Evolutionary conservation across 2,329 filamentous ascomycete genomes (phyloP), one percentile per base, ranked within the genome.

Genomic region (Fusarium kyushuense): DNA sequence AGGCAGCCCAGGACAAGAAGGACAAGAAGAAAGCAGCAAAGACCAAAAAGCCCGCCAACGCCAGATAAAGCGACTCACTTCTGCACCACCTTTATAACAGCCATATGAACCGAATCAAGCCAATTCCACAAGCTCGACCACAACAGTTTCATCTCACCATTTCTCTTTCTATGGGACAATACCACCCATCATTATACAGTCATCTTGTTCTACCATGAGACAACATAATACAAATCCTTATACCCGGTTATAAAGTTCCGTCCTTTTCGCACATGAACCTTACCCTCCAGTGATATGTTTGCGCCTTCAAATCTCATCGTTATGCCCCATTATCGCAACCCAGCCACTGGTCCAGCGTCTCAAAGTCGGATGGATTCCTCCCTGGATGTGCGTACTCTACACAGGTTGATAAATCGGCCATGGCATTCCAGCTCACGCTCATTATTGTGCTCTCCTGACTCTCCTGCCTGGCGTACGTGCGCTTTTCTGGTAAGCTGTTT

Each of bases 1-100:
- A 85, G 76, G 83, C 83, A 73, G 86, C 86, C 77, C 79, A 80
- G 54, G 76, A 78, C 35, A 79, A 78, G 51, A 78, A 81, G 58
- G 71, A 72, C 35, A 82, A 81, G 74, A 82, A 81, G 74, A 83
- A 82, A 71, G 77, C 80, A 49, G 76, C 74, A 35, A 71, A 65
- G 30, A 58, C 58, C 33, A 51, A 51, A 27, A 51, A 51, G 47
- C 35, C 35, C 35, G 35, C n/a, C n/a, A 35, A 25, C 10, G 47
- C 23, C 33, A 51, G 27, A 51, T 51, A 51, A 51, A 53, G 68
- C 63, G 60, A 70, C 67, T 42, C 49, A 67, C 41, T 25, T 30
- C 14, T 27, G 23, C 12, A 11, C 14, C 48, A 25, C 19, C 17
- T 14, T 46, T n/a, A 27, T 33, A 38, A 11, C 52, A 12, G 33